Percentiles rank a stretch among this genome's conserved stretches.
These are phyloP conservation scores for Trametes cinnabarina DNA, from an alignment of 768 basidiomycete genomes.

Conservation along the genomic window DNA sequence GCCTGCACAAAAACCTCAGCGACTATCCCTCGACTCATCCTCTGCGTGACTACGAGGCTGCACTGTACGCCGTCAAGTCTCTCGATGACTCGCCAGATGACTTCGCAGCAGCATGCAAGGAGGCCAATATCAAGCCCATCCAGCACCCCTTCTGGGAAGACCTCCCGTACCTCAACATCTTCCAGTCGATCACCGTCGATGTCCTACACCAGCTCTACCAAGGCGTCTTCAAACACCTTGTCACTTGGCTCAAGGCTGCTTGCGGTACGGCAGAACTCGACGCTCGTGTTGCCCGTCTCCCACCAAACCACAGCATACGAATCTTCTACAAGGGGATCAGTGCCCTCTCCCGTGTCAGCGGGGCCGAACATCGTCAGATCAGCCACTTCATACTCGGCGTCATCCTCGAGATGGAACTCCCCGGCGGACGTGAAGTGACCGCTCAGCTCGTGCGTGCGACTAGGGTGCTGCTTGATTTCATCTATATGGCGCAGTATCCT, in stretches of 20 bases:
- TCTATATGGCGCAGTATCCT: slow-evolving; percentile 31
- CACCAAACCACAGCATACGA: slow-evolving; percentile 34
- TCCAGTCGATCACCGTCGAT: slow-evolving; percentile 12
- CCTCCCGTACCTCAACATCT: slow-evolving; percentile 6
- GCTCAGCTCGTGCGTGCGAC: background rate
- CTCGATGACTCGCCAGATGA: background rate
- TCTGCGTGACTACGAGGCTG: background rate
- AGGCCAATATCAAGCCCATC: slow-evolving; percentile 3
- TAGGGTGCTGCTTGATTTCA: slow-evolving; percentile 17
- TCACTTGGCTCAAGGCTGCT: background rate
- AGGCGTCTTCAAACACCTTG: slow-evolving; percentile 29
- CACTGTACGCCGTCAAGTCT: background rate
- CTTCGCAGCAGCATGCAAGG: slow-evolving; percentile 25
- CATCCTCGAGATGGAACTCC: slow-evolving; percentile 6
- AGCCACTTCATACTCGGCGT: slow-evolving; percentile 4
- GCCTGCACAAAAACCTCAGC: background rate
- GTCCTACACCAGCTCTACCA: slow-evolving; percentile 26
- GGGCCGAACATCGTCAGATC: slow-evolving; percentile 36
- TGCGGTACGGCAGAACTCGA: slow-evolving; percentile 12
- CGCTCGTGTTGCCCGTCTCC: slow-evolving; percentile 21
- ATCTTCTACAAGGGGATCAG: slow-evolving; percentile 35
- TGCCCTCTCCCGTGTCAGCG: slow-evolving; percentile 29
- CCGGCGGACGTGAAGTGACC: background rate
- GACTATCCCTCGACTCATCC: background rate
- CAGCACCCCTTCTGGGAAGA: slow-evolving; percentile 3